Evolutionary conservation across 257 asterid species (phyloP), one percentile per base, ranked within the genome.

Genomic region (Misopates orontium): DNA sequence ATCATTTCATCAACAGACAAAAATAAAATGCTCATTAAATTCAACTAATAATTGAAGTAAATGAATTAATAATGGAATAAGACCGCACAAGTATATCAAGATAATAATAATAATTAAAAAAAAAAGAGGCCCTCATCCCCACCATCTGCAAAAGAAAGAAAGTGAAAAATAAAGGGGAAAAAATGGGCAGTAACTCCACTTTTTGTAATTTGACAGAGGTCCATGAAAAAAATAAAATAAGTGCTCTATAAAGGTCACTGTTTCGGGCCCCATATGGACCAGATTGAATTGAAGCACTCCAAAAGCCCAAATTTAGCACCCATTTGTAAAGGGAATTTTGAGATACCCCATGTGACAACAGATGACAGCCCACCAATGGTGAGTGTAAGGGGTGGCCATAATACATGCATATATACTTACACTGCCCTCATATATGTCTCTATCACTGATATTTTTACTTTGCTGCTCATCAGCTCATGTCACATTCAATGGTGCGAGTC

Each of bases 241-340:
- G 28, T 40, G 44, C 42, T 10, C 16, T 24, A n/a, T 39, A 62
- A 24, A 20, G 8, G 72, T 67, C 72, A 45, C 48, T 67, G 49
- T 56, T 20, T 16, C 19, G 47, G 71, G 47, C 56, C 68, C 74
- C 14, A 12, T 17, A 50, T 69, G 68, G 74, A 62, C 68, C 68
- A 51, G 53, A 58, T 56, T 32, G 25, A 45, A 58, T 56, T 51
- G 25, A 42, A 44, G 56, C 62, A 70, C 56, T 70, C 49, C 21
- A 60, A 70, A 70, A 70, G 74, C 74, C 67, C 68, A 70, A 39
- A 36, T 70, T 61, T 21, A 41, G 62, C 63, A 60, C 62, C 49
- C 66, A 67, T 56, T 64, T 67, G 65, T 36, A 36, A 36, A 36
- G 42, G 42, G 42, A 36, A 36, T 36, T 5, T 36, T 36, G 42